Percentiles rank a stretch among this genome's conserved stretches.
Evolutionary conservation across 228 moss, liverwort and hornwort genomes (phyloP).

Genomic region (Sphagnum fallax): DNA sequence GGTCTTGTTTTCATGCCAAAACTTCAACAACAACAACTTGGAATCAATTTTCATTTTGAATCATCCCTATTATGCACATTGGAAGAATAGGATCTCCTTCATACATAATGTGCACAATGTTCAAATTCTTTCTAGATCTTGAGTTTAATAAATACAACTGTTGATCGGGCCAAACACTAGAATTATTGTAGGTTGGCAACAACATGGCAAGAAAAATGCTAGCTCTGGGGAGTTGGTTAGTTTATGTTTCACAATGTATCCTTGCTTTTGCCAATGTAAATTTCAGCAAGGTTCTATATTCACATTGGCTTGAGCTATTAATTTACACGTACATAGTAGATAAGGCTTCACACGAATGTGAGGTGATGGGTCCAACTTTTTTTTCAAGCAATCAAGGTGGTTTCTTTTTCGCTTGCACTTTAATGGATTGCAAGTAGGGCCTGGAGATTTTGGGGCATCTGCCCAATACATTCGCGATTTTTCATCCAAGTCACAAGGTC

Average conservation of each 20-base stretch:
- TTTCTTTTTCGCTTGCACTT: background rate
- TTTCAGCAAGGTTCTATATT: background rate
- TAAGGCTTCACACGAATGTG: background rate
- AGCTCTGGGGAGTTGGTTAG: constrained; percentile 44
- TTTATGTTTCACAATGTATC: background rate
- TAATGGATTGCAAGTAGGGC: constrained; percentile 17
- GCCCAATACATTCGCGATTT: constrained; percentile 39
- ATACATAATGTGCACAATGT: background rate
- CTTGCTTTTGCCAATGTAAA: background rate
- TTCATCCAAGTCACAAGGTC: constrained; percentile 40
- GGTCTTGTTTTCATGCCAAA: too few species aligned
- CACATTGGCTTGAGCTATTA: background rate
- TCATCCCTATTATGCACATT: too few species aligned
- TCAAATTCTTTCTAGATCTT: background rate
- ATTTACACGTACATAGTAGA: too few species aligned
- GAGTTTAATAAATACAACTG: constrained; percentile 23
- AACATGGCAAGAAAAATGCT: constrained; percentile 38
- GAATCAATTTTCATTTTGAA: too few species aligned
- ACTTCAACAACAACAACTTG: too few species aligned
- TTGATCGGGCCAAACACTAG: constrained; percentile 37
- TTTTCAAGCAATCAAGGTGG: background rate
- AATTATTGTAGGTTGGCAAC: constrained; percentile 43
- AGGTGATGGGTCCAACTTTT: background rate
- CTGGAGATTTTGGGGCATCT: constrained; percentile 26
- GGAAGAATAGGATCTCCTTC: background rate